A percentile compares a stretch with the other conserved stretches of the same genome.
phyloP scores from a whole-genome alignment of 108 stramenopile species.

The Cyclotella baltica region DNA sequence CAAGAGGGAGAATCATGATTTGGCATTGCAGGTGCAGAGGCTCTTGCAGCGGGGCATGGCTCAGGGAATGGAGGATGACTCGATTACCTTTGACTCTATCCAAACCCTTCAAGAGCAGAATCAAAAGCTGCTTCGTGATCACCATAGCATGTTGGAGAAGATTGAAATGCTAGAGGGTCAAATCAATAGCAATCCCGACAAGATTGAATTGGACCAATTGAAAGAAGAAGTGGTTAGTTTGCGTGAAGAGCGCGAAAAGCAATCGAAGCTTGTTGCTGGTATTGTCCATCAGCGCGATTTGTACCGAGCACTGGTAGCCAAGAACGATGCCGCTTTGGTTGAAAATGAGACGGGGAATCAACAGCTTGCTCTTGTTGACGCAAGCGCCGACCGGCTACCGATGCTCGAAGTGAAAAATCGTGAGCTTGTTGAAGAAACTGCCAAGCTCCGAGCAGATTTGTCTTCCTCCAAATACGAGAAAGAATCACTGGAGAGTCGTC shows the following conservation, averaged over 20 bases:
- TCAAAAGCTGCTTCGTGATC: slow-evolving; percentile 73
- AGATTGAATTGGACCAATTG: slow-evolving; percentile 57
- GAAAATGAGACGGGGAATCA: slow-evolving; percentile 37
- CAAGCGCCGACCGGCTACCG: slow-evolving; percentile 55
- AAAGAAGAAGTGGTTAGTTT: slow-evolving; percentile 64
- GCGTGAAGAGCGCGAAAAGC: slow-evolving; percentile 74
- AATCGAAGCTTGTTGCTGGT: slow-evolving; percentile 73
- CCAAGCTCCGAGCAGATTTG: slow-evolving; percentile 59
- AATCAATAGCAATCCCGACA: slow-evolving; percentile 57
- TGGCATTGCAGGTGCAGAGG: slow-evolving; percentile 87
- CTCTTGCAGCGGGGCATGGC: slow-evolving; percentile 58
- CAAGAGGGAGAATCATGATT: slow-evolving; percentile 67
- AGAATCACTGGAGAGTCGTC: slow-evolving; percentile 63
- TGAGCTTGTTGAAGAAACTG: slow-evolving; percentile 59
- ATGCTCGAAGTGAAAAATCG: slow-evolving; percentile 59
- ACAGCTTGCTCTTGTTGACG: slow-evolving; percentile 56
- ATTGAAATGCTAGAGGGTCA: slow-evolving; percentile 69
- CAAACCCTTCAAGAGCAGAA: slow-evolving; percentile 79
- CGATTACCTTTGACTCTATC: slow-evolving; percentile 51
- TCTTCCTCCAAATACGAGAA: slow-evolving; percentile 56
- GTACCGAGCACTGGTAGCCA: slow-evolving; percentile 76
- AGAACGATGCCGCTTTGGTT: slow-evolving; percentile 60
- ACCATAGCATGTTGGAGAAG: slow-evolving; percentile 57
- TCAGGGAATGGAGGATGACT: slow-evolving; percentile 22
- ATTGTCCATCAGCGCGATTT: slow-evolving; percentile 91